phyloP scores from a whole-genome alignment of 768 basidiomycete genomes.

The Pleurotus sapidus region DNA sequence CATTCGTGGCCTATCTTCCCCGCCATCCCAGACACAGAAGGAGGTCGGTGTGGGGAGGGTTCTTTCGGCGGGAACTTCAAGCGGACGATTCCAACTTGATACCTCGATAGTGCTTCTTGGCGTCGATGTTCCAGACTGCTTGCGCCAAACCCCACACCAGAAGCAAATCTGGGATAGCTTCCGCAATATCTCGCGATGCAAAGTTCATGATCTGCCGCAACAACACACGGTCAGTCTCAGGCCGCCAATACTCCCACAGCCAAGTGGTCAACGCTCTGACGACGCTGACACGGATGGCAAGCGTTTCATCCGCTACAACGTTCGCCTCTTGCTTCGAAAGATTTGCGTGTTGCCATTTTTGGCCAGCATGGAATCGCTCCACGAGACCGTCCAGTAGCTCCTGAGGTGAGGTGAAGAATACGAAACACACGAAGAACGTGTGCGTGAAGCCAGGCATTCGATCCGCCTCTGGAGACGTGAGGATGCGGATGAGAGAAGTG shows the following conservation, averaged over 20 bases:
- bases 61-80: neutral
- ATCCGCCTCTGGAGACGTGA: conserved; percentile 39
- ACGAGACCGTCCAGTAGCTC: conserved; percentile 38
- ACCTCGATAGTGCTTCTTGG: conserved; percentile 5
- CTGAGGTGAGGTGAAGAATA: conserved; percentile 55
- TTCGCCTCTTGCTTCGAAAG: conserved; percentile 29
- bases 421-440: conserved; percentile 70
- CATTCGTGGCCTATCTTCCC: conserved; percentile 16
- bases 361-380: conserved; percentile 40
- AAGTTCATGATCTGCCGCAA: conserved; percentile 16
- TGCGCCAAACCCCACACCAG: neutral
- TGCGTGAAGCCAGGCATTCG: conserved; percentile 41
- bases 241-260: conserved; percentile 67
- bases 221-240: conserved; percentile 42
- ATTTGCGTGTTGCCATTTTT: conserved; percentile 23
- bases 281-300: conserved; percentile 54
- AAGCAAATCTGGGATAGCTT: neutral
- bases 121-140: conserved; percentile 5
- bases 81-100: neutral
- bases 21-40: conserved; percentile 15
- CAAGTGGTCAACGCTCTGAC: conserved; percentile 63
- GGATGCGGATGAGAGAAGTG: conserved; percentile 39
- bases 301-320: conserved; percentile 36
- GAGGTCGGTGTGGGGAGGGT: conserved; percentile 16
- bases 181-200: neutral